phyloP scores from a whole-genome alignment of 192 early-diverging fungal species.

The Diversispora eburnea region DNA sequence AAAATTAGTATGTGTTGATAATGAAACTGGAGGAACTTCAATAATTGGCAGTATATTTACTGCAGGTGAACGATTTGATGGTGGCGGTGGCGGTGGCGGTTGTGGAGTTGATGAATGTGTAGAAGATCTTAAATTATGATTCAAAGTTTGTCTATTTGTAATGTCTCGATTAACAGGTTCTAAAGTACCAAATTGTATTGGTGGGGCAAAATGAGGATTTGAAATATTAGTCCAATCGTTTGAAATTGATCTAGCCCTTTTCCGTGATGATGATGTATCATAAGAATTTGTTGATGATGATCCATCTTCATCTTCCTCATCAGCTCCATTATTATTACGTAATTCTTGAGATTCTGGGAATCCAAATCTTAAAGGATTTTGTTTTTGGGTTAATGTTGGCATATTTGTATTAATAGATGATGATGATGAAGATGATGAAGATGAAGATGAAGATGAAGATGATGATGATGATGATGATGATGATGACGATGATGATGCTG shows the following conservation, averaged over 20 bases:
- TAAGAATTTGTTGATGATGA: background rate
- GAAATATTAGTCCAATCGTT: slow-evolving; percentile 22
- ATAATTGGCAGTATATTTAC: background rate
- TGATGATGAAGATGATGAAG: background rate
- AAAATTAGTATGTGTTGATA: background rate
- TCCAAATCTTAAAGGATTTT: slow-evolving; percentile 17
- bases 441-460: background rate
- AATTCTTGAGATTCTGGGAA: slow-evolving; percentile 8
- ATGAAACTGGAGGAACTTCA: background rate
- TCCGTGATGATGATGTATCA: slow-evolving; percentile 5
- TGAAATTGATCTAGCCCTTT: slow-evolving; percentile 18
- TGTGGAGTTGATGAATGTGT: background rate
- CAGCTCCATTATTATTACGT: background rate
- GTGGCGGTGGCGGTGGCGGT: background rate
- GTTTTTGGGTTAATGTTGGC: slow-evolving; percentile 1
- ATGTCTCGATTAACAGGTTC: slow-evolving; percentile 7
- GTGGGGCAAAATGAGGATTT: background rate
- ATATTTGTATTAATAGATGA: background rate
- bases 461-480: background rate
- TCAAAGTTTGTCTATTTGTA: background rate
- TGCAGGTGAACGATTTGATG: background rate
- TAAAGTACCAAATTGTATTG: slow-evolving; percentile 1
- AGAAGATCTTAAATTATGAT: background rate
- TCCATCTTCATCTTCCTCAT: slow-evolving; percentile 17
- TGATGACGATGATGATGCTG: background rate